Conservation (phyloP, 805 yeast species). For the Candida peoriensis region DNA sequence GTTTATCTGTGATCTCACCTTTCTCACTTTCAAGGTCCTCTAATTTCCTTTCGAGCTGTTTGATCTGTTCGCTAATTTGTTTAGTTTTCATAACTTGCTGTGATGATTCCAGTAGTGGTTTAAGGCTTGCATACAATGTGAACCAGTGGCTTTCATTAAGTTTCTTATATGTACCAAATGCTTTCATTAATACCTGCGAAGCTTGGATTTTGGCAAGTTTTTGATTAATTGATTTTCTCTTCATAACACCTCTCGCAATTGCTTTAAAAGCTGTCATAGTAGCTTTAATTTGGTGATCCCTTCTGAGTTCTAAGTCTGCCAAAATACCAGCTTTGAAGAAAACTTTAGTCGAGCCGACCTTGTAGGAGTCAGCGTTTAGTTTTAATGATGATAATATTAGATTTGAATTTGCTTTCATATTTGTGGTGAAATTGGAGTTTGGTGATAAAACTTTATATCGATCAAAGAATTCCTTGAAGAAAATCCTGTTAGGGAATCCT, state of each 20-base stretch:
- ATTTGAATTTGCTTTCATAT: slow-evolving; percentile 65
- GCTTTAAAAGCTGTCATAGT: slow-evolving; percentile 62
- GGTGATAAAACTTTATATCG: slow-evolving; percentile 69
- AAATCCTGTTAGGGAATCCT: slow-evolving; percentile 91
- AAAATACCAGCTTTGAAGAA: slow-evolving; percentile 96
- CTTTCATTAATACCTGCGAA: slow-evolving; percentile 58
- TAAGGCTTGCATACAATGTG: slow-evolving; percentile 59
- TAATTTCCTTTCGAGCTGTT: slow-evolving; percentile 42
- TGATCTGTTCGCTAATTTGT: slow-evolving; percentile 52
- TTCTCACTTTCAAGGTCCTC: slow-evolving; percentile 30
- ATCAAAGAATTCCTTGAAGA: slow-evolving; percentile 71
- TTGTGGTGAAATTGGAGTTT: slow-evolving; percentile 35
- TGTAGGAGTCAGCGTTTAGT: slow-evolving; percentile 73
- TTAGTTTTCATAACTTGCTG: slow-evolving; percentile 55
- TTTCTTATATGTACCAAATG: slow-evolving; percentile 48
- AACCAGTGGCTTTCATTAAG: slow-evolving; percentile 72
- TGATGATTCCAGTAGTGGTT: slow-evolving; percentile 68
- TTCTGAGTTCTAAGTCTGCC: slow-evolving; percentile 76
- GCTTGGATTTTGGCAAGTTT: slow-evolving; percentile 63
- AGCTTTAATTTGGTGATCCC: slow-evolving; percentile 57
- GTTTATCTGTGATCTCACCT: slow-evolving; percentile 23
- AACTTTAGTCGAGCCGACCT: slow-evolving; percentile 88
- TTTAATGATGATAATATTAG: slow-evolving; percentile 57
- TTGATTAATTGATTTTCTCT: slow-evolving; percentile 42
- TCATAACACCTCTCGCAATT: slow-evolving; percentile 54